These are phyloP conservation scores for Bothriochloa decipiens DNA, from an alignment of 176 grass and related monocot genomes.

Conservation along the genomic window DNA sequence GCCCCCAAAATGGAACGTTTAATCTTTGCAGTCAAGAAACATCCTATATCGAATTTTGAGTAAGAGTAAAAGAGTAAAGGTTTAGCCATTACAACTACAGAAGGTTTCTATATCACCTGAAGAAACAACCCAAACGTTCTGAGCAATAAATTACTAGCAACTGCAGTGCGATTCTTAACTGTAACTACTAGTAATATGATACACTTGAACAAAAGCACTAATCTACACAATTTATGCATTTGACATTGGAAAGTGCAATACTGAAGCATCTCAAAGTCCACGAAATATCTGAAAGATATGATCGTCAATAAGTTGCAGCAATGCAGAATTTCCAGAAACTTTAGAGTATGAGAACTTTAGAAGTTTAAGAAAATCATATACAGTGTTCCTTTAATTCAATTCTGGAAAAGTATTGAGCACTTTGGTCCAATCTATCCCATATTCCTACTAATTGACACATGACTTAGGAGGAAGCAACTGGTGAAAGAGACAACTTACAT, in stretches of 20 bases:
- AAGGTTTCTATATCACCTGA: slow-evolving; percentile 7
- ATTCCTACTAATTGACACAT: slow-evolving; percentile 3
- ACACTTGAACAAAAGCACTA: background rate
- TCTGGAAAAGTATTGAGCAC: background rate
- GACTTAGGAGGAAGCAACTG: slow-evolving; percentile 31
- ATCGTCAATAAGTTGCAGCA: background rate
- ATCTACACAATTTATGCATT: background rate
- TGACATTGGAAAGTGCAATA: background rate
- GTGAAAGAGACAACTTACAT: slow-evolving; percentile 57
- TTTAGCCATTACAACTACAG: background rate
- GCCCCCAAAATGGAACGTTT: background rate
- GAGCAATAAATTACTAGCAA: slow-evolving; percentile 8
- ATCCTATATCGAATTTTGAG: background rate
- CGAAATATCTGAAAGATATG: background rate
- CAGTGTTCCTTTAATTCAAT: background rate
- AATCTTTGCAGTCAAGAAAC: slow-evolving; percentile 11
- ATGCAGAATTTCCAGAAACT: background rate
- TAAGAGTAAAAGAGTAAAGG: background rate
- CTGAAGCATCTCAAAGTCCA: background rate
- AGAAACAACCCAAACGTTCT: background rate
- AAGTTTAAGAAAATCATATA: slow-evolving; percentile 26
- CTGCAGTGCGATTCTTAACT: slow-evolving; percentile 4
- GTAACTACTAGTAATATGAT: background rate
- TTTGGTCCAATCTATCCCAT: background rate
- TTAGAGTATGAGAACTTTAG: slow-evolving; percentile 12